A percentile compares a stretch with the other conserved stretches of the same genome.
Conservation (phyloP, 2,329 filamentous ascomycete species). For the Aspergillus glaucus region DNA sequence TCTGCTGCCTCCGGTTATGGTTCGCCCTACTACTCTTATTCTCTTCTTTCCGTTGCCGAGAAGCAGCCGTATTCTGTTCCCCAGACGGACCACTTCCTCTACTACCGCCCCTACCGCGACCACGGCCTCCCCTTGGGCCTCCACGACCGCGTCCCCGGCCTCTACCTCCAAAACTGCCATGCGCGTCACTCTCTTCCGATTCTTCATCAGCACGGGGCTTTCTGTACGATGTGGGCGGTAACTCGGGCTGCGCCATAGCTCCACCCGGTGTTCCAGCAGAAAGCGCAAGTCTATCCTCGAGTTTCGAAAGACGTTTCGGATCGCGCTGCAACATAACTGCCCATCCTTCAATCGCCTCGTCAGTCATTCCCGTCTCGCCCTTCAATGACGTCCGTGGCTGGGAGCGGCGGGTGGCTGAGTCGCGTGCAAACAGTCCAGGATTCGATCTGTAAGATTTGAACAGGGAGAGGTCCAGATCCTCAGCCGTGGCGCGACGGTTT, state of each 20-base stretch:
- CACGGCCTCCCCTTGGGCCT: conserved; percentile 43
- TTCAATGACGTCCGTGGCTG: conserved; percentile 59
- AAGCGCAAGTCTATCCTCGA: conserved; percentile 64
- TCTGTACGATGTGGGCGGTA: conserved; percentile 62
- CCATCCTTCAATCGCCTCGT: conserved; percentile 94
- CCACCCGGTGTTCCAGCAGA: conserved; percentile 50
- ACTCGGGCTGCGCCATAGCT: conserved; percentile 51
- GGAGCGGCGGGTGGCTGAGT: conserved; percentile 62
- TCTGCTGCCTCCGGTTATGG: conserved; percentile 71
- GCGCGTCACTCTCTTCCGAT: conserved; percentile 47
- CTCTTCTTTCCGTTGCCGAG: conserved; percentile 71
- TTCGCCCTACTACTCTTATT: conserved; percentile 78
- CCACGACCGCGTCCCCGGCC: conserved; percentile 44
- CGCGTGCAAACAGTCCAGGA: conserved; percentile 63
- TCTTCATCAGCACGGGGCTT: conserved; percentile 23
- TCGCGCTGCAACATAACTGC: conserved; percentile 75
- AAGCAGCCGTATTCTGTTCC: conserved; percentile 65
- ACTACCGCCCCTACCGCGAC: conserved; percentile 43
- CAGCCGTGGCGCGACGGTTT: conserved; percentile 36
- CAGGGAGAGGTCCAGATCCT: conserved; percentile 58
- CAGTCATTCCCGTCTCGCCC: conserved; percentile 77
- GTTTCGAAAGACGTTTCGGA: conserved; percentile 57
- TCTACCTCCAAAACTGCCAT: conserved; percentile 25
- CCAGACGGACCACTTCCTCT: conserved; percentile 49
- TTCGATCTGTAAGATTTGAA: conserved; percentile 65